Percentiles rank a stretch among this genome's conserved stretches.
Evolutionary conservation across 345 rosid genomes (phyloP).

Genomic region (Salix udensis): DNA sequence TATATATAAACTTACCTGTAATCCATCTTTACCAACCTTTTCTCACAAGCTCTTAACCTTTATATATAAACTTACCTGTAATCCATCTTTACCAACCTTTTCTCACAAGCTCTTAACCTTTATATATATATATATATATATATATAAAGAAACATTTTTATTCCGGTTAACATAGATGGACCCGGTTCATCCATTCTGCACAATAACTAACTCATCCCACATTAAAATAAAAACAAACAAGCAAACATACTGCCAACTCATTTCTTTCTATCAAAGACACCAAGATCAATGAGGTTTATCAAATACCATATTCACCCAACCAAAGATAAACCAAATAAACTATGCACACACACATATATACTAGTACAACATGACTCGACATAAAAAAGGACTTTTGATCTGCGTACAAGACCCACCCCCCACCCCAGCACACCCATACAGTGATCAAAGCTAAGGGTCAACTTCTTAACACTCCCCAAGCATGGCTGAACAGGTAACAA

Average conservation of each 20-base stretch:
- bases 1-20: too few species aligned
- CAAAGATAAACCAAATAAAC: background rate
- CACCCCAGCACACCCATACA: background rate
- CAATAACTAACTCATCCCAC: too few species aligned
- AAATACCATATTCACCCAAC: conserved; percentile 1
- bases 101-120: too few species aligned
- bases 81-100: too few species aligned
- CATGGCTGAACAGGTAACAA: background rate
- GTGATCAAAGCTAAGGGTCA: background rate
- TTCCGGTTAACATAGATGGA: background rate
- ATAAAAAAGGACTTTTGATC: background rate
- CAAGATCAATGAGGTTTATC: background rate
- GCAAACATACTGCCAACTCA: background rate
- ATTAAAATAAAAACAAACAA: background rate
- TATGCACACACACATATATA: background rate
- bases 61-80: too few species aligned
- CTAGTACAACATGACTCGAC: background rate
- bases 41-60: too few species aligned
- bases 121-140: too few species aligned
- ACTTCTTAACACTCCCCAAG: background rate
- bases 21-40: too few species aligned
- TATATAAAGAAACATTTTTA: background rate
- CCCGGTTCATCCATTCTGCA: background rate
- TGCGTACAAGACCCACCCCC: background rate
- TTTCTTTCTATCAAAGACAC: background rate